Percentiles rank a stretch among this genome's conserved stretches.
These are phyloP conservation scores for Chaetomium sp. DNA, from an alignment of 2,329 filamentous ascomycete species.

Conservation along the genomic window DNA sequence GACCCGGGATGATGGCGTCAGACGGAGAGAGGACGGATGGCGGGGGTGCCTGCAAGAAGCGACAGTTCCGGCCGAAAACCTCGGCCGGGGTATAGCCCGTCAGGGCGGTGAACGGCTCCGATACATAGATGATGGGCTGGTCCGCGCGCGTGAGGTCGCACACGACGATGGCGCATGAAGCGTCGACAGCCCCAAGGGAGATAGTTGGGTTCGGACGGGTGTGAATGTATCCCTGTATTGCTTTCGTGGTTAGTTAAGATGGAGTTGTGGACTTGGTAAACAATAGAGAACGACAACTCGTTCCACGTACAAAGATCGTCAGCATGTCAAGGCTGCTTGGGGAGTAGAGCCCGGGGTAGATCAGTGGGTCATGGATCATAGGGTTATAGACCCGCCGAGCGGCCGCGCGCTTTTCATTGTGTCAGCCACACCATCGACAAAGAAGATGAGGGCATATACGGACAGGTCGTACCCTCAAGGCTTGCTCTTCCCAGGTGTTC, in stretches of 20 bases:
- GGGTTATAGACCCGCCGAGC: not conserved
- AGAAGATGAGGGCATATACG: not conserved
- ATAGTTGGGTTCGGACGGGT: slow-evolving; percentile 39
- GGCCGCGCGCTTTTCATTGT: not conserved
- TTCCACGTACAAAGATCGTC: slow-evolving; percentile 43
- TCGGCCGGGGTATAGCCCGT: slow-evolving; percentile 73
- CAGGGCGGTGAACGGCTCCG: slow-evolving; percentile 69
- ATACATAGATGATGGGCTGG: slow-evolving; percentile 76
- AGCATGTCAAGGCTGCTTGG: slow-evolving; percentile 51
- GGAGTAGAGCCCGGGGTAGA: slow-evolving; percentile 51
- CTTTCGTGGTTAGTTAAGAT: not conserved
- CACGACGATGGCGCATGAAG: slow-evolving; percentile 76
- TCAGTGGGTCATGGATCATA: slow-evolving; percentile 38
- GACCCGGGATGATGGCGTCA: no score
- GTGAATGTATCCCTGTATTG: slow-evolving; percentile 3
- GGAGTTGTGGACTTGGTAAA: not conserved
- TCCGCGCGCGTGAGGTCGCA: slow-evolving; percentile 72
- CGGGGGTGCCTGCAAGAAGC: slow-evolving; percentile 75
- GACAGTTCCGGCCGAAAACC: slow-evolving; percentile 73
- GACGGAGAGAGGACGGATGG: not conserved
- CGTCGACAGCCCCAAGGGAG: slow-evolving; percentile 73
- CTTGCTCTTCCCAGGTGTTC: slow-evolving; percentile 13
- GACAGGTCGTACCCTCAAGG: slow-evolving; percentile 5
- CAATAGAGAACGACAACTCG: not conserved
- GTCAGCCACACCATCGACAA: not conserved